Base-by-base conservation (phyloP, 164 flowering plant genomes). In the Kingdonia uniflora region DNA sequence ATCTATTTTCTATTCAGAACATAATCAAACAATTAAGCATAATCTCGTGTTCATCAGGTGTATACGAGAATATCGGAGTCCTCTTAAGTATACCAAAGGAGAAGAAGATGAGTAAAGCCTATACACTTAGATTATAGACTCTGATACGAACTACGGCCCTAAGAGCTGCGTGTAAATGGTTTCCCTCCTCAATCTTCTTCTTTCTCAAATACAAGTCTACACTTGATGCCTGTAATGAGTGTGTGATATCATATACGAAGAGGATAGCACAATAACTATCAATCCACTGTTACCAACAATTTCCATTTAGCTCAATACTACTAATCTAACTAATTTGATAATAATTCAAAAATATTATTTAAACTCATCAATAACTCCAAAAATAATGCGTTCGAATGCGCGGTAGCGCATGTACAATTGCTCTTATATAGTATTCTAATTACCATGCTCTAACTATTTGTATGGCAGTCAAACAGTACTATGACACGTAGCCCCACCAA, bases 141-240 rank as follows among this genome's bases (percentile, higher is more conserved):
- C 79, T 70, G 64, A 80, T 53, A 40, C 85, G 76, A 22, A 89
- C 96, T 1, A 87, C 89, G 15, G 96, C 85, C 66, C 80, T 87
- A 51, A 82, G 59, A 17, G 96, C 92, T 22, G 84, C 75, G 2
- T 71, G 62, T 53, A 87, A 72, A 45, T 87, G 96, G 14, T 87
- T 85, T 49, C 84, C 92, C 66, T 87, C 89, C 16, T 56, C 77
- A 53, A 67, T 63, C 29, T 67, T 80, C 73, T 77, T 80, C 68
- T 55, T 70, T 67, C 73, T 75, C 92, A 92, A 87, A 41, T 73
- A 82, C 65, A 46, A 61, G 5, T 68, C 85, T 25, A 84, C 82
- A n/a, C n/a, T n/a, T 73, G 84, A 84, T 56, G 8, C 35, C 8
- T 29, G 35, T 29, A 29, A 8, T 29, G 35, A 3, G 4, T 4